Conservation (phyloP, 2,329 filamentous ascomycete species). For the Cladosporium sp. region DNA sequence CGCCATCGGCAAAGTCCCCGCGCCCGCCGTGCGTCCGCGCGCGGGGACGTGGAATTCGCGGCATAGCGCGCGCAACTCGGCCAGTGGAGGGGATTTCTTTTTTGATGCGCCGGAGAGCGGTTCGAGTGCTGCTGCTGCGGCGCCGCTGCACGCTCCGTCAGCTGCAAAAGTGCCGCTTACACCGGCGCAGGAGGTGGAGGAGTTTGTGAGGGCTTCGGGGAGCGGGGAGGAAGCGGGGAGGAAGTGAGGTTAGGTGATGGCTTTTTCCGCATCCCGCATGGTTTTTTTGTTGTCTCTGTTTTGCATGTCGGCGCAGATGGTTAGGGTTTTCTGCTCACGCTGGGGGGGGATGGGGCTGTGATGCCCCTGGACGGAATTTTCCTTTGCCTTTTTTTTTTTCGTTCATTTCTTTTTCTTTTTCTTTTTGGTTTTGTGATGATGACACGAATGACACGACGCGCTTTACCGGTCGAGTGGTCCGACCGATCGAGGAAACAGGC, state of each 20-base stretch:
- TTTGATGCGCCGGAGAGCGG: constrained; percentile 12
- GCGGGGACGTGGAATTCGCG: constrained; percentile 26
- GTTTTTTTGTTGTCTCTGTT: not conserved
- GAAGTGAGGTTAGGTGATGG: not conserved
- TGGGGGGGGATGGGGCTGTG: not conserved
- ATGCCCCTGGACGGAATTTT: not conserved
- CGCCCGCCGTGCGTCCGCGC: constrained; percentile 29
- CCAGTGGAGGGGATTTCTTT: constrained; percentile 2
- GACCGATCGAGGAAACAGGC: not conserved
- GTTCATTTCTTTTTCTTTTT: not conserved
- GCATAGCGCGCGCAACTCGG: constrained; percentile 15
- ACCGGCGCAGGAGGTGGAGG: constrained; percentile 19
- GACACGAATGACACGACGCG: not conserved
- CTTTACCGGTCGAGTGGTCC: too few relatives aligned
- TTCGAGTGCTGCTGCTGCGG: not conserved
- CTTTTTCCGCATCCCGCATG: not conserved
- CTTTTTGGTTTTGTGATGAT: not conserved
- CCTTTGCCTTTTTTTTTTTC: not conserved
- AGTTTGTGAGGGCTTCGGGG: constrained; percentile 9
- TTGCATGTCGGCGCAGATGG: not conserved
- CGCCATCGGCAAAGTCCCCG: constrained; percentile 29
- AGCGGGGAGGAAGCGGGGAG: not conserved
- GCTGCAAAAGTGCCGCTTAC: constrained; percentile 13
- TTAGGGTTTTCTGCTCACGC: not conserved
- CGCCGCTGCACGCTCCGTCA: not conserved